These are phyloP conservation scores for Quercus wislizeni DNA, from an alignment of 306 rosid genomes.

Conservation along the genomic window DNA sequence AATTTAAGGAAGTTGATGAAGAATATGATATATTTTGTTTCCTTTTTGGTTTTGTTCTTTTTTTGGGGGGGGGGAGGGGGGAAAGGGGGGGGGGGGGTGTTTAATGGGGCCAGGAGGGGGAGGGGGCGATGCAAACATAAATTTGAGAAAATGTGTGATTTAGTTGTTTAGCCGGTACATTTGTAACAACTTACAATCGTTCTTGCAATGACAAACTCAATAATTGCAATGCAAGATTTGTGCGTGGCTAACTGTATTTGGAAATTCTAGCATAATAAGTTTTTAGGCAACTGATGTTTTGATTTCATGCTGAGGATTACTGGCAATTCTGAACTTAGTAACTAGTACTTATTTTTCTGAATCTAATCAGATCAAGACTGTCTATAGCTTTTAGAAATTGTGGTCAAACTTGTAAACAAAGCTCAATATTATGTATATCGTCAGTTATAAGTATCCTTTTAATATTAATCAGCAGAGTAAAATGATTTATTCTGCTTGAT, in stretches of 20 bases:
- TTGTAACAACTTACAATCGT: not conserved
- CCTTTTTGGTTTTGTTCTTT: not conserved
- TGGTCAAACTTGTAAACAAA: conserved; percentile 5
- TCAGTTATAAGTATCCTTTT: conserved; percentile 8
- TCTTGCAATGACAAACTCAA: not conserved
- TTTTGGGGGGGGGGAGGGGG: too few relatives aligned
- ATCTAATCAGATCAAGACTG: conserved; percentile 1
- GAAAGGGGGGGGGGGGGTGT: too few relatives aligned
- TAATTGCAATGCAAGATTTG: not conserved
- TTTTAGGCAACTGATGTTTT: not conserved
- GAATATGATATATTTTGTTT: not conserved
- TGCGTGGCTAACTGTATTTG: not conserved
- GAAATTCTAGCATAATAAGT: not conserved
- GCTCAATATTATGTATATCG: conserved; percentile 10
- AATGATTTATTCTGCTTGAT: conserved; percentile 8
- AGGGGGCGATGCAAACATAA: not conserved
- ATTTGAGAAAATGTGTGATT: not conserved
- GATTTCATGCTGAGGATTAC: not conserved
- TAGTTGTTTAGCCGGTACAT: not conserved
- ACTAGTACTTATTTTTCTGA: not conserved
- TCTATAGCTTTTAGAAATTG: conserved; percentile 1
- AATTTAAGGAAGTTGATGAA: not conserved
- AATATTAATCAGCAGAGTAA: not conserved
- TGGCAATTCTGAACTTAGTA: not conserved
- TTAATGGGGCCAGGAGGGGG: not conserved